phyloP scores from a whole-genome alignment of 768 basidiomycete species.

The Sporobolomyces roseus region DNA sequence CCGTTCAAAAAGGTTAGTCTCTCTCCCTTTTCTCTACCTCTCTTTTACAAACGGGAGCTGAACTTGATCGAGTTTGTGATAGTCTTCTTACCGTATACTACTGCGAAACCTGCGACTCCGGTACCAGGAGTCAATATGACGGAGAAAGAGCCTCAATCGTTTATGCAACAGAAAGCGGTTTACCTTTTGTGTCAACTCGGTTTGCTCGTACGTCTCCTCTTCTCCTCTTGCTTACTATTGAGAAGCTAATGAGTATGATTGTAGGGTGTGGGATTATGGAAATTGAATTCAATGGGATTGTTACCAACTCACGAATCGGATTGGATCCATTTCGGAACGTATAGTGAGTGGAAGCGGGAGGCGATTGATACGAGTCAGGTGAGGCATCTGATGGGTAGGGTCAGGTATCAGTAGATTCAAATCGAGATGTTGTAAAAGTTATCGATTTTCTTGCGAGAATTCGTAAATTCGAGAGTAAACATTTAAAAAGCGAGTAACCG shows the following conservation, averaged over 20 bases:
- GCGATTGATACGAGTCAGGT: constrained; percentile 10
- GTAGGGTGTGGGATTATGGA: constrained; percentile 44
- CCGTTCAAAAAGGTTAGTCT: constrained; percentile 40
- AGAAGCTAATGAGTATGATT: background rate
- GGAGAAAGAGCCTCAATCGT: constrained; percentile 3
- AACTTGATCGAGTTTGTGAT: background rate
- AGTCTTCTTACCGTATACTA: constrained; percentile 27
- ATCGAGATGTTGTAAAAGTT: background rate
- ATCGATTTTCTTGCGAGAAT: background rate
- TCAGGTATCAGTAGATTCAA: background rate
- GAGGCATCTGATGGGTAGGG: constrained; percentile 1
- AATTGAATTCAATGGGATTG: constrained; percentile 44
- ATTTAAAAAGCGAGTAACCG: too few relatives aligned
- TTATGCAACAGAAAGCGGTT: constrained; percentile 41
- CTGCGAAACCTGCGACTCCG: background rate
- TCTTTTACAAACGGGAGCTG: background rate
- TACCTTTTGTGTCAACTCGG: constrained; percentile 42
- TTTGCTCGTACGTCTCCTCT: constrained; percentile 26
- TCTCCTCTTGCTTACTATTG: background rate
- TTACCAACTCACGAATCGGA: constrained; percentile 41
- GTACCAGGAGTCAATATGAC: background rate
- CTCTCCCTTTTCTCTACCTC: background rate
- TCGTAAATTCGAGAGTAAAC: too few relatives aligned
- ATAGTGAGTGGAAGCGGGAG: background rate
- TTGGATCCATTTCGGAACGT: constrained; percentile 38